Conservation (phyloP, 257 asterid species). For the Solanum appendiculatum region DNA sequence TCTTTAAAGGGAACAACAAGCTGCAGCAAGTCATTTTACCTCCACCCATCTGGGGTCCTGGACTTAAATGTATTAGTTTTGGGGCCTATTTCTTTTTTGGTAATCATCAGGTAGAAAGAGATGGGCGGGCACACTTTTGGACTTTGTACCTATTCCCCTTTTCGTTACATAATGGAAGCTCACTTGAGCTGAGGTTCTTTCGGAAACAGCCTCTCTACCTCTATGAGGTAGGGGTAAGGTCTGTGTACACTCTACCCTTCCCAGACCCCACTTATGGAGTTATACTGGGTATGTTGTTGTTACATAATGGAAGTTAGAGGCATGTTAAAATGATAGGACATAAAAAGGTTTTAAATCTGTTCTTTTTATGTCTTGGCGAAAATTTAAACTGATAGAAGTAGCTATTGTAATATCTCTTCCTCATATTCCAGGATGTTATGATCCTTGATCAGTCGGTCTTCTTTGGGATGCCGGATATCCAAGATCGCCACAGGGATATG, state of each 20-base stretch:
- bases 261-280: background rate
- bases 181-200: background rate
- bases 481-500: slow-evolving; percentile 43
- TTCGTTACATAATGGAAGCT: background rate
- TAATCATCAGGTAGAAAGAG: background rate
- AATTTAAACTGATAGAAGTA: background rate
- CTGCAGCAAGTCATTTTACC: background rate
- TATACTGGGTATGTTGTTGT: background rate
- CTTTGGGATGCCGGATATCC: slow-evolving; percentile 27
- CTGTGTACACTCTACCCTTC: background rate
- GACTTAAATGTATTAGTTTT: background rate
- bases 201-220: background rate
- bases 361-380: background rate
- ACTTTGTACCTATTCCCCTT: background rate
- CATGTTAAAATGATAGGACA: background rate
- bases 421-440: slow-evolving; percentile 28
- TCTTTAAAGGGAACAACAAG: background rate
- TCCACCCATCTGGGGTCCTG: background rate
- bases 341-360: background rate
- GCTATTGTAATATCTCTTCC: background rate
- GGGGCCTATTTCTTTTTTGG: background rate
- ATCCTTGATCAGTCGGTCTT: slow-evolving; percentile 33
- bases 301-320: background rate
- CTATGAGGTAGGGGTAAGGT: background rate
- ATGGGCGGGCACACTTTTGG: background rate